Percentiles rank a stretch among this genome's conserved stretches.
These are phyloP conservation scores for Curvularia eragrostidis DNA, from an alignment of 2,329 filamentous ascomycete genomes.

Conservation along the genomic window DNA sequence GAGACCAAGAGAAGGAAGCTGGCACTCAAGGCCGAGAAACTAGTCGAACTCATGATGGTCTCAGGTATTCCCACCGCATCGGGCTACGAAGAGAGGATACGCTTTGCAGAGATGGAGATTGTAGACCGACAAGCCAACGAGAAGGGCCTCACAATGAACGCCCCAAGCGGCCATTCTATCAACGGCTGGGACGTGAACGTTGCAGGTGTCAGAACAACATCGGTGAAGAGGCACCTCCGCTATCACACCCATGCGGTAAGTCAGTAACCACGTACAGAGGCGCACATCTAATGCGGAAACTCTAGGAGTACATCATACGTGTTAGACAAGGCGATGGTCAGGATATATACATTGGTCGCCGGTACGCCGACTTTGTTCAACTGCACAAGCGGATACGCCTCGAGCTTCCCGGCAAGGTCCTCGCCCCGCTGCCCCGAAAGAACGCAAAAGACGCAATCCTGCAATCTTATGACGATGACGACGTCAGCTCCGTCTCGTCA, in stretches of 20 bases:
- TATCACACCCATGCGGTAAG: conserved; percentile 89
- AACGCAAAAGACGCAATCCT: conserved; percentile 80
- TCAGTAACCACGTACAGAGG: conserved; percentile 18
- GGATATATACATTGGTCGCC: conserved; percentile 79
- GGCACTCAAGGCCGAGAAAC: conserved; percentile 89
- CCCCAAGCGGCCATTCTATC: conserved; percentile 89
- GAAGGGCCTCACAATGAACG: conserved; percentile 81
- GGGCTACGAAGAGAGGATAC: conserved; percentile 95
- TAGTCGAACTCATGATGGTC: conserved; percentile 99
- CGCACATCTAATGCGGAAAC: conserved; percentile 8
- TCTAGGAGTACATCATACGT: conserved; percentile 84
- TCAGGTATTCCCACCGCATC: conserved; percentile 94
- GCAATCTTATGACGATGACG: conserved; percentile 66
- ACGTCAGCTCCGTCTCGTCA: conserved; percentile 81
- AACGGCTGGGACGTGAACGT: conserved; percentile 98
- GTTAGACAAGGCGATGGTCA: conserved; percentile 78
- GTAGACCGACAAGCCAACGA: conserved; percentile 94
- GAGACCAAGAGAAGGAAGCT: conserved; percentile 95
- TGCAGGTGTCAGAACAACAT: conserved; percentile 81
- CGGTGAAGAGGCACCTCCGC: conserved; percentile 83
- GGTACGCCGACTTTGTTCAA: conserved; percentile 86
- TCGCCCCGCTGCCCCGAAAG: conserved; percentile 87
- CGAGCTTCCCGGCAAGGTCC: conserved; percentile 88
- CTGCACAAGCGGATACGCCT: conserved; percentile 80
- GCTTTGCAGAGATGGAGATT: conserved; percentile 95